A percentile compares a stretch with the other conserved stretches of the same genome.
phyloP scores from a whole-genome alignment of 257 asterid species.

The Solanum gracilifrons region DNA sequence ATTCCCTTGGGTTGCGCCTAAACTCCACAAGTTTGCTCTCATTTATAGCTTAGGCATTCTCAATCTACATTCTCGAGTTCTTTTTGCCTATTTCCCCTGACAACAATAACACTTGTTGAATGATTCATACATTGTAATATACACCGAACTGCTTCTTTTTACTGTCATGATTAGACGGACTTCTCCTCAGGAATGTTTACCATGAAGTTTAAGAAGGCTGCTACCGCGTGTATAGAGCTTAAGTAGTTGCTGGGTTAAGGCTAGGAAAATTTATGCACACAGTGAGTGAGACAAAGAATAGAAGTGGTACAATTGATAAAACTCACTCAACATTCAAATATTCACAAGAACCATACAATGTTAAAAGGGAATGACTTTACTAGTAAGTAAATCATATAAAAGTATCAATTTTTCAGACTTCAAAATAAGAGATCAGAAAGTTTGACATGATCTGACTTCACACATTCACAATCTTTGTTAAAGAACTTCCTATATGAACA shows the following conservation, averaged over 20 bases:
- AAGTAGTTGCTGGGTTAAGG: background rate
- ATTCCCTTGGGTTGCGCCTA: background rate
- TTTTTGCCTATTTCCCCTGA: background rate
- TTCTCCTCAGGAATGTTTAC: background rate
- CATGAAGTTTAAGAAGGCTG: background rate
- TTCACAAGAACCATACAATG: background rate
- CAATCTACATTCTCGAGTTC: background rate
- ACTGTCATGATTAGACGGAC: background rate
- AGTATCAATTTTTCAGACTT: background rate
- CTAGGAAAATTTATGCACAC: background rate
- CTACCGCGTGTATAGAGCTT: background rate
- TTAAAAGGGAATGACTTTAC: background rate
- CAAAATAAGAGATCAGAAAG: background rate
- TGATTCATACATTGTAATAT: background rate
- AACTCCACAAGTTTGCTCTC: background rate
- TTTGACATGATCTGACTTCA: background rate
- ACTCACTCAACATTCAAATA: background rate
- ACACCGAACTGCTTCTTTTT: background rate
- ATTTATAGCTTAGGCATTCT: background rate
- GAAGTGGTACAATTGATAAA: background rate
- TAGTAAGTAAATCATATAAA: background rate
- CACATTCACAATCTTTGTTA: background rate
- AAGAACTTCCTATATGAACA: slow-evolving; percentile 1
- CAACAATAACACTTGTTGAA: background rate
- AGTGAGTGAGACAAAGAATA: background rate